Evolutionary conservation across 306 rosid genomes (phyloP), one percentile per base, ranked within the genome.

Genomic region (Cucumis hystrix): DNA sequence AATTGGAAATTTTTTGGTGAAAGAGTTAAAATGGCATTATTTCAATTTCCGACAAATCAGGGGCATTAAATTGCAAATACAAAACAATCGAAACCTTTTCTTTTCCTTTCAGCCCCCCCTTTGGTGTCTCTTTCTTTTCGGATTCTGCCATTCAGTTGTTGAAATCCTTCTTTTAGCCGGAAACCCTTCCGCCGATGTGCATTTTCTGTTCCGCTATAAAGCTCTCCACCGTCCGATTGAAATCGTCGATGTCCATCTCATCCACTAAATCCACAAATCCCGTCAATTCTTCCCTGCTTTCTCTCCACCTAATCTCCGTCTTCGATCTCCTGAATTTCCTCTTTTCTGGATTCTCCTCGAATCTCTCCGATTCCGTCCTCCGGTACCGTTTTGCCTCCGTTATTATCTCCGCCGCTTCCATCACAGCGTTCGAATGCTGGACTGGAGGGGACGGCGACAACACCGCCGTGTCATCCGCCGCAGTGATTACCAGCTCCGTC

Each of bases 221-320:
- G 0, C 81, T 85, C 23, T 91, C 93, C 7, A 88, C 71, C 0
- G 74, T 66, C 15, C 85, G 88, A 14, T 87, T 86, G 79, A 93
- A 90, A 8, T 93, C 98, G 7, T 88, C 96, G 58, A 86, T 61
- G 79, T 85, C 87, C 94, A 93, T 30, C 0, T 79, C 69, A 4
- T 89, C 90, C 80, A 88, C 89, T 4, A 72, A 16, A 25, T 78
- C 13, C 21, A 77, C 16, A 2, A 62, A 18, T 49, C 77, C 51
- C 63, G 23, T 47, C 56, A 71, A 5, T 77, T 84, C 87, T 10
- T 47, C 51, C 1, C 30, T 74, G 39, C 23, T 10, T 41, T 82
- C 68, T 83, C 56, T 51, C 56, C 43, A 52, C 37, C 49, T 8
- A 2, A 60, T 37, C 23, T 82, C 82, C 1, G 88, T 80, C 15